Base-by-base conservation (phyloP, 2,329 filamentous ascomycete species). In the Corniculantispora saksenae region DNA sequence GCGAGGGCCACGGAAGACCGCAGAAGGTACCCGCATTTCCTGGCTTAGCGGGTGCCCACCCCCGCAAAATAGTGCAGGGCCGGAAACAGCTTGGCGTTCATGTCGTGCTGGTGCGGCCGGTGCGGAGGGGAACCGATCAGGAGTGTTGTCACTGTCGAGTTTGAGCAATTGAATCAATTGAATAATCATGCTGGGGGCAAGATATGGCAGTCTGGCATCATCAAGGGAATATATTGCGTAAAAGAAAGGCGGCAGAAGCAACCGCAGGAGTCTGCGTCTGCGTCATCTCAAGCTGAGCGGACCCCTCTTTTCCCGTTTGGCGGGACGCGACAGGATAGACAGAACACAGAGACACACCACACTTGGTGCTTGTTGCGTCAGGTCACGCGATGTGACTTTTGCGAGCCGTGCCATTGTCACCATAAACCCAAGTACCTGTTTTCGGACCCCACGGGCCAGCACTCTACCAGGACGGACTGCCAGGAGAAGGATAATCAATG, bases 341-440 rank as follows among this genome's bases (percentile, higher is more conserved):
- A 51, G 55, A n/a, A n/a, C n/a, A n/a, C n/a, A n/a, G n/a, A n/a
- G n/a, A n/a, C n/a, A n/a, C n/a, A n/a, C n/a, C n/a, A n/a, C n/a
- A n/a, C n/a, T n/a, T n/a, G 63, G 54, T 53, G 60, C 58, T 63
- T 63, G 43, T 65, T 69, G 69, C 66, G 66, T 64, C 66, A 70
- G 67, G 69, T 71, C 69, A 71, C 69, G 69, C 69, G 69, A 69
- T 71, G 58, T 23, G 54, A 63, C 61, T 43, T 63, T 40, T 15
- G 7, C 9, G 21, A 50, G 43, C 23, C 21, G 17, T 51, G 35
- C 21, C 10, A 63, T 57, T 53, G 23, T 45, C 61, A 58, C 61
- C 13, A 23, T 27, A 43, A 29, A 3, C 27, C 32, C 53, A 51
- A 35, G 53, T 63, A 58, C 53, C 60, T 54, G 3, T 9, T 19